phyloP scores from a whole-genome alignment of 1,284 basidiomycete species.

The Marasmius oreades region DNA sequence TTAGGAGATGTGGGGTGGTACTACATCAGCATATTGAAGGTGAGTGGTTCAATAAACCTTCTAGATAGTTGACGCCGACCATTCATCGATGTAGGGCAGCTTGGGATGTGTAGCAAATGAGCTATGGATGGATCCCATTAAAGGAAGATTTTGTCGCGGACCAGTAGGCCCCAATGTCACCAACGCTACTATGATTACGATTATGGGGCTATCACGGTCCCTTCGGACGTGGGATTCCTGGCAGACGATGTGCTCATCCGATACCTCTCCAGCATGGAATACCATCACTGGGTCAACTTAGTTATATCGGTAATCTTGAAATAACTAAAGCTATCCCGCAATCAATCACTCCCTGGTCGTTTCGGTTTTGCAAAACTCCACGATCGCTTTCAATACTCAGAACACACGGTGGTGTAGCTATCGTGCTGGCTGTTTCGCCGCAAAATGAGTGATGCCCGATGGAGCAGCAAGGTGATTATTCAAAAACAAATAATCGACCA shows the following conservation, averaged over 20 bases:
- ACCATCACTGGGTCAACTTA: neutral
- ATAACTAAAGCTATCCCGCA: too few relatives aligned
- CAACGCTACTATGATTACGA: neutral
- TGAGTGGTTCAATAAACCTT: neutral
- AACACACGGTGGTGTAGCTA: too few relatives aligned
- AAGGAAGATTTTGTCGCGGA: neutral
- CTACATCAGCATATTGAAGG: neutral
- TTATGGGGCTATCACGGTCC: neutral
- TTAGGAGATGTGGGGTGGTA: neutral
- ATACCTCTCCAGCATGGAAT: neutral
- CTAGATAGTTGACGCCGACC: neutral
- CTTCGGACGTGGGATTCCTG: neutral
- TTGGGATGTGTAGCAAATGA: neutral
- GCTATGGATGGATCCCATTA: neutral
- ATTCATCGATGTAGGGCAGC: neutral
- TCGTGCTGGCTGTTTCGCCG: too few relatives aligned
- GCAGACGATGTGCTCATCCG: neutral
- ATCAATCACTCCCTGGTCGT: too few relatives aligned
- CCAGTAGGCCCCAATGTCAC: neutral
- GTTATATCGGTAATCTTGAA: neutral
- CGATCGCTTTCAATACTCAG: too few relatives aligned
- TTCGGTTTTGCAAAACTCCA: too few relatives aligned
- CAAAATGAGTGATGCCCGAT: too few relatives aligned
- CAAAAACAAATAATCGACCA: too few relatives aligned
- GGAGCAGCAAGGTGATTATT: too few relatives aligned